Percentiles rank a stretch among this genome's conserved stretches.
phyloP scores from a whole-genome alignment of 495 filamentous ascomycete genomes.

The Daldinia childiae region DNA sequence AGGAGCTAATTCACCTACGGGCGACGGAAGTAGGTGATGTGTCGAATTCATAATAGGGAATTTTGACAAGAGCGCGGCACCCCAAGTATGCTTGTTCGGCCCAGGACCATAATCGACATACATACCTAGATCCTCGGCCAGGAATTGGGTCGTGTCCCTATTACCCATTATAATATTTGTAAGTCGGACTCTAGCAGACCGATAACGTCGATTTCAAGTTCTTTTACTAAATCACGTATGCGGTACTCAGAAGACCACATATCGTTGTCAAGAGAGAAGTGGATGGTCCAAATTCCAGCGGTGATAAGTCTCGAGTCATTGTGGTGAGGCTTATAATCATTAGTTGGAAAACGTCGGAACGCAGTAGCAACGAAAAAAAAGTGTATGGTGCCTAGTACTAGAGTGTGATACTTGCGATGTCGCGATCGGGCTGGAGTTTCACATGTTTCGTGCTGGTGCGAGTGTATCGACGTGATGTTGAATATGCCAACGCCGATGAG shows the following conservation, averaged over 20 bases:
- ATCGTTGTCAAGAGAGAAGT: constrained; percentile 97
- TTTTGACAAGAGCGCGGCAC: constrained; percentile 89
- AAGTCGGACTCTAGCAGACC: constrained; percentile 93
- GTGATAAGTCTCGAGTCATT: constrained; percentile 85
- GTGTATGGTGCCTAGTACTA: constrained; percentile 70
- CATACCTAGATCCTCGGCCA: constrained; percentile 97
- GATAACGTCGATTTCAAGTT: constrained; percentile 93
- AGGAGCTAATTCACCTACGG: constrained; percentile 93
- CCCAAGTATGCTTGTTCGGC: constrained; percentile 99
- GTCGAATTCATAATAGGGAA: constrained; percentile 98
- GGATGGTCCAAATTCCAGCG: constrained; percentile 98
- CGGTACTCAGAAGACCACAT: constrained; percentile 98
- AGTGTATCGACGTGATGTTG: constrained; percentile 64
- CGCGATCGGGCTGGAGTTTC: constrained; percentile 30
- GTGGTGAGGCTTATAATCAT: constrained; percentile 91
- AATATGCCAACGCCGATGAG: constrained; percentile 87
- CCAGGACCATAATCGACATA: constrained; percentile 98
- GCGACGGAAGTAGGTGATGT: constrained; percentile 92
- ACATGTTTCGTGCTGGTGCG: constrained; percentile 35
- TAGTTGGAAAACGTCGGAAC: constrained; percentile 93
- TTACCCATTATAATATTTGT: constrained; percentile 99
- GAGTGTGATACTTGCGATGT: constrained; percentile 61
- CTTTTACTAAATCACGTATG: constrained; percentile 90
- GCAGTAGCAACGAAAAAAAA: constrained; percentile 81
- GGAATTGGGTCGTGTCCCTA: constrained; percentile 92